A percentile compares a stretch with the other conserved stretches of the same genome.
These are phyloP conservation scores for Mortierella sp. DNA, from an alignment of 371 early-diverging fungal genomes.

Conservation along the genomic window DNA sequence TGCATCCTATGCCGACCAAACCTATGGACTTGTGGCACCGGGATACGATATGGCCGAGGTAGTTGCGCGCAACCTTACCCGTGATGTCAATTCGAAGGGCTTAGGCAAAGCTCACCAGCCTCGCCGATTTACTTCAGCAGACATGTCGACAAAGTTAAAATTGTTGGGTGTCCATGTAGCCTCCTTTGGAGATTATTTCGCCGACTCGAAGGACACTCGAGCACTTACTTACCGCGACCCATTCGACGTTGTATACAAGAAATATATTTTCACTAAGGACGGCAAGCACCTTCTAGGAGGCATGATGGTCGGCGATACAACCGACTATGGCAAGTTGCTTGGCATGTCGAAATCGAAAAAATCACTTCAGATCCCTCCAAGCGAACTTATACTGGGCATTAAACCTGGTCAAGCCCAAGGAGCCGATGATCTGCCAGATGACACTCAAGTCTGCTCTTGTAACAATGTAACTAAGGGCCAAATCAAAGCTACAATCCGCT, in stretches of 20 bases:
- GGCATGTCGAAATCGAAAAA: slow-evolving; percentile 63
- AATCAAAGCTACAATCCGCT: slow-evolving; percentile 61
- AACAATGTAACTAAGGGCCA: slow-evolving; percentile 76
- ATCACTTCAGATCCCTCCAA: slow-evolving; percentile 64
- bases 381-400: slow-evolving; percentile 71
- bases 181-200: slow-evolving; percentile 77
- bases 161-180: slow-evolving; percentile 78
- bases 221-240: slow-evolving; percentile 71
- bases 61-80: slow-evolving; percentile 68
- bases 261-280: slow-evolving; percentile 71
- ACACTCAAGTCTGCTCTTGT: slow-evolving; percentile 79
- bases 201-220: slow-evolving; percentile 56
- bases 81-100: slow-evolving; percentile 36
- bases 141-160: slow-evolving; percentile 79
- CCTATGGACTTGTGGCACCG: slow-evolving; percentile 76
- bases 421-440: slow-evolving; percentile 69
- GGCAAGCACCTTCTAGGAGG: slow-evolving; percentile 77
- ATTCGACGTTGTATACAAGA: slow-evolving; percentile 72
- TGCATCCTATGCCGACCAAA: slow-evolving; percentile 62
- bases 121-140: slow-evolving; percentile 66
- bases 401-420: slow-evolving; percentile 58
- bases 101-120: slow-evolving; percentile 37
- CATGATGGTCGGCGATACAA: slow-evolving; percentile 77
- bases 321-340: slow-evolving; percentile 71
- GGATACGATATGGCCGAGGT: slow-evolving; percentile 80